These are phyloP conservation scores for Neofusicoccum sp. DNA, from an alignment of 2,329 filamentous ascomycete species.

Conservation along the genomic window DNA sequence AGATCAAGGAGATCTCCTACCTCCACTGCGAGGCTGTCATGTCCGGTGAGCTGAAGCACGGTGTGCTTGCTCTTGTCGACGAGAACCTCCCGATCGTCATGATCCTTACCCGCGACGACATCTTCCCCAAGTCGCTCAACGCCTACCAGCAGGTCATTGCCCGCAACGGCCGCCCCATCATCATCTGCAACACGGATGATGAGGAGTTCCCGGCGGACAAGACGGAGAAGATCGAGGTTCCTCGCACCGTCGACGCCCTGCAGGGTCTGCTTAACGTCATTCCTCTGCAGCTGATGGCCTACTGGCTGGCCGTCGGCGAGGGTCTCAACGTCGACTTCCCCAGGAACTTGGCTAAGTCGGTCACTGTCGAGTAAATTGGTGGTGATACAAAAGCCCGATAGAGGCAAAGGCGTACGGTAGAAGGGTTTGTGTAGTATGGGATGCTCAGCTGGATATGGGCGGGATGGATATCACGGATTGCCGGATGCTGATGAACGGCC, in stretches of 20 bases:
- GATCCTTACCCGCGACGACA: constrained; percentile 93
- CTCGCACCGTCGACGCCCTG: constrained; percentile 89
- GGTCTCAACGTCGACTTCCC: constrained; percentile 98
- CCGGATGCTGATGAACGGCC: constrained; percentile 3
- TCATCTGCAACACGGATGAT: constrained; percentile 93
- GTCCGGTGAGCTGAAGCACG: constrained; percentile 99
- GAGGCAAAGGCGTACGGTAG: constrained; percentile 20
- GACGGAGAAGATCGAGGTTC: constrained; percentile 96
- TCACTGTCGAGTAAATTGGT: constrained; percentile 84
- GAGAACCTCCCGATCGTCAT: constrained; percentile 99
- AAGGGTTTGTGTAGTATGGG: constrained; percentile 21
- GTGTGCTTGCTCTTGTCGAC: constrained; percentile 93
- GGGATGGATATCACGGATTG: constrained; percentile 11
- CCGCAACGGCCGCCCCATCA: constrained; percentile 91
- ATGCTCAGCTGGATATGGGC: constrained; percentile 23
- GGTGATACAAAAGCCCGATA: constrained; percentile 19
- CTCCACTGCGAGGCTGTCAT: constrained; percentile 99
- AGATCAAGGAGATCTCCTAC: constrained; percentile 99
- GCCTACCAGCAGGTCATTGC: constrained; percentile 99
- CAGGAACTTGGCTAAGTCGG: constrained; percentile 96
- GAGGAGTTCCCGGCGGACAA: constrained; percentile 83
- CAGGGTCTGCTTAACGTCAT: constrained; percentile 98
- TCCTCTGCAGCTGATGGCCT: constrained; percentile 94
- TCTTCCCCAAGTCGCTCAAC: constrained; percentile 99
- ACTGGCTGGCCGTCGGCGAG: constrained; percentile 96